A percentile compares a stretch with the other conserved stretches of the same genome.
Conservation (phyloP, 2,329 filamentous ascomycete genomes). For the Ophiostoma triangulosporum region DNA sequence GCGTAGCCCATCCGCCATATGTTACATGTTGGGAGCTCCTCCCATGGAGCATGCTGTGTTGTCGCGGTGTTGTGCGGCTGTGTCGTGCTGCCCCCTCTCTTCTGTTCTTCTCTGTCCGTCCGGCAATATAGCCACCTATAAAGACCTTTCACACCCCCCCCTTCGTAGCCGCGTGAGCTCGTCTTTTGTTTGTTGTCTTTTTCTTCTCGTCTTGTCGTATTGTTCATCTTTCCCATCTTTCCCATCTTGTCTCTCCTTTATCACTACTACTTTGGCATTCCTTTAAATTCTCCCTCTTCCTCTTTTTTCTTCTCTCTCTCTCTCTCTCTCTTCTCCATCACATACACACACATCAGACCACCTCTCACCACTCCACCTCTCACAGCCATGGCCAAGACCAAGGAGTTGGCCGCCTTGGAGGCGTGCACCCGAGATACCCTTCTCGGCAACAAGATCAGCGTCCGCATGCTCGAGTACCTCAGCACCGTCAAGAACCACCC, state of each 20-base stretch:
- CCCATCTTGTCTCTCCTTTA: not conserved
- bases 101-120: not conserved
- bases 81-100: not conserved
- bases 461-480: conserved; percentile 51
- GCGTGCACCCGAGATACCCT: conserved; percentile 45
- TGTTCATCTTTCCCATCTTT: not conserved
- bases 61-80: not conserved
- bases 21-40: not conserved
- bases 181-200: not conserved
- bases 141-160: not conserved
- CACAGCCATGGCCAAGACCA: conserved; percentile 17
- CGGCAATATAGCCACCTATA: too few relatives aligned
- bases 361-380: not conserved
- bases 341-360: not conserved
- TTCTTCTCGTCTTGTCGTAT: not conserved
- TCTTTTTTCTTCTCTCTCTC: not conserved
- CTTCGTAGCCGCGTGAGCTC: not conserved
- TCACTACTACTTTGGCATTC: not conserved
- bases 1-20: not conserved
- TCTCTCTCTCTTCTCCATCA: not conserved
- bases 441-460: conserved; percentile 49
- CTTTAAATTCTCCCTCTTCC: not conserved
- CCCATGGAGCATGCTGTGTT: not conserved
- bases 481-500: conserved; percentile 41
- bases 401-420: conserved; percentile 26